These are phyloP conservation scores for Marvania coccoides DNA, from an alignment of 139 green algal species.

Conservation along the genomic window DNA sequence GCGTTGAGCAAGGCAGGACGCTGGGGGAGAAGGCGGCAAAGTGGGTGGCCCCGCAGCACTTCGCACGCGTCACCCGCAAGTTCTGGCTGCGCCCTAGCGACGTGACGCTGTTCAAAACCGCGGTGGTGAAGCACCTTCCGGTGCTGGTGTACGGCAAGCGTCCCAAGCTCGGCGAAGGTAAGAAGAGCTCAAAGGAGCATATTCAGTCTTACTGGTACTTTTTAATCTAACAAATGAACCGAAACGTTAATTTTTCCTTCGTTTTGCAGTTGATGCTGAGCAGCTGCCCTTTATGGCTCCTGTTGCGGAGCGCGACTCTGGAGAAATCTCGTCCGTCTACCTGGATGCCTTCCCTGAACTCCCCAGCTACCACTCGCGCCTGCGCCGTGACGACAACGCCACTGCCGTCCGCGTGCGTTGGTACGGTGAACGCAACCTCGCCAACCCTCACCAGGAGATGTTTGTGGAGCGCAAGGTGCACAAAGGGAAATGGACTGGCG, in stretches of 20 bases:
- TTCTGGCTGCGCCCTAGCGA: conserved; percentile 65
- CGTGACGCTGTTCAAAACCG: conserved; percentile 50
- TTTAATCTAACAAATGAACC: background rate
- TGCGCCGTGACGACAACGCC: conserved; percentile 50
- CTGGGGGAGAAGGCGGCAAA: background rate
- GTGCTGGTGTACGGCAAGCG: conserved; percentile 67
- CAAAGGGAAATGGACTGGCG: conserved; percentile 58
- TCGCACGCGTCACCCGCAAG: conserved; percentile 65
- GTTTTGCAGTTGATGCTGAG: background rate
- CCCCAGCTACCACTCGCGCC: conserved; percentile 54
- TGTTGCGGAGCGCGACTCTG: background rate
- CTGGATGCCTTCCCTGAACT: conserved; percentile 51
- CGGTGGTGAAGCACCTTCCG: conserved; percentile 63
- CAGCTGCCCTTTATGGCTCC: background rate
- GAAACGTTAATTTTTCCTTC: background rate
- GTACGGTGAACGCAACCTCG: conserved; percentile 23
- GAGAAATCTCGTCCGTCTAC: conserved; percentile 53
- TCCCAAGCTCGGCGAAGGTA: conserved; percentile 11
- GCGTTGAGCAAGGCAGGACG: background rate
- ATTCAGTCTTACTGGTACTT: background rate
- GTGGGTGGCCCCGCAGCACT: conserved; percentile 39
- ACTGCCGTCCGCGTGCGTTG: conserved; percentile 57
- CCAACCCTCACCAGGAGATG: conserved; percentile 30
- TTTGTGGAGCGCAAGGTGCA: conserved; percentile 85
- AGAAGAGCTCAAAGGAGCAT: background rate